Evolutionary conservation across 2,329 filamentous ascomycete species (phyloP).

Genomic region (Monilinia laxa): DNA sequence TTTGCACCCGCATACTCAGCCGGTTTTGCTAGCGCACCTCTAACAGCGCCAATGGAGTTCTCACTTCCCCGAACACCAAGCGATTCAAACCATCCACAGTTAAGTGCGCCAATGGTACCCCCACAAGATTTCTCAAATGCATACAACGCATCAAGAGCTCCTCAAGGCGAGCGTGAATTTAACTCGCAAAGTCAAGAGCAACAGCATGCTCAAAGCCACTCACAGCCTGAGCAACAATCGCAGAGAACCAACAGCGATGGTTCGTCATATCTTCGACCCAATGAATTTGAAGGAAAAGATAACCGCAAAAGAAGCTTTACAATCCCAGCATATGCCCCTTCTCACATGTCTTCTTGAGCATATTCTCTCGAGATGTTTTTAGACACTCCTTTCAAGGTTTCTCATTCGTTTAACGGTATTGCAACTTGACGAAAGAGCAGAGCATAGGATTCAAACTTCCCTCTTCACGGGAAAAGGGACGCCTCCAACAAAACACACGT

Average conservation of each 20-base stretch:
- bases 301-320: constrained; percentile 38
- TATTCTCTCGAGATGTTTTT: neutral
- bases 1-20: constrained; percentile 47
- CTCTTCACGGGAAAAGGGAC: neutral
- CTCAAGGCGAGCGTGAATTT: constrained; percentile 32
- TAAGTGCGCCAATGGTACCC: constrained; percentile 55
- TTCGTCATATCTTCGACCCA: constrained; percentile 32
- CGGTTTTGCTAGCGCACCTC: constrained; percentile 54
- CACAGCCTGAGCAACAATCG: constrained; percentile 21
- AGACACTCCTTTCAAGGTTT: neutral
- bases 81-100: constrained; percentile 47
- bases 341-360: constrained; percentile 15
- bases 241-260: constrained; percentile 33
- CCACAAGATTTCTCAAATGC: constrained; percentile 49
- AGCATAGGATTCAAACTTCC: constrained; percentile 5
- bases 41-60: constrained; percentile 55
- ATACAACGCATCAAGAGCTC: constrained; percentile 34
- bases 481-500: neutral
- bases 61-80: constrained; percentile 48
- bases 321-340: constrained; percentile 29
- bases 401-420: neutral
- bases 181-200: constrained; percentile 27
- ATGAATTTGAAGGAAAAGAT: constrained; percentile 36
- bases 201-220: constrained; percentile 31
- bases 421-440: constrained; percentile 5